These are phyloP conservation scores for Discostella pseudostelligera DNA, from an alignment of 108 stramenopile species.

Conservation along the genomic window DNA sequence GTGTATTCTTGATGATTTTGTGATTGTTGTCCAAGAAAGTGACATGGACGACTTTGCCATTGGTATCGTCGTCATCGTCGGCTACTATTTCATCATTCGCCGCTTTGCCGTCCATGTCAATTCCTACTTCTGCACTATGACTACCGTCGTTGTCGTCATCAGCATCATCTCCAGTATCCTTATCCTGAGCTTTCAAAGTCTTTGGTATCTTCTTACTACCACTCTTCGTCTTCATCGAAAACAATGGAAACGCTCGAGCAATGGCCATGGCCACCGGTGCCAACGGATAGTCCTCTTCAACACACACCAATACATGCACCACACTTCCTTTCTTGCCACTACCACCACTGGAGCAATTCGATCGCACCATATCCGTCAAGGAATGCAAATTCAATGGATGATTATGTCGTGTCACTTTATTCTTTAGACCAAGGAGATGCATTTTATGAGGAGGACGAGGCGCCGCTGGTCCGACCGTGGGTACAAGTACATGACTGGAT, in stretches of 20 bases:
- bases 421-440: conserved; percentile 23
- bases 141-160: conserved; percentile 12
- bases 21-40: conserved; percentile 35
- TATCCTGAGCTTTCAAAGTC: conserved; percentile 1
- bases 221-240: conserved; percentile 46
- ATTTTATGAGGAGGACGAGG: conserved; percentile 45
- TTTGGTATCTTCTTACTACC: neutral
- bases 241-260: conserved; percentile 70
- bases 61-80: conserved; percentile 20
- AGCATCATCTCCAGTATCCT: conserved; percentile 4
- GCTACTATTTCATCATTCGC: conserved; percentile 7
- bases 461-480: conserved; percentile 40
- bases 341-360: neutral
- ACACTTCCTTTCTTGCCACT: neutral
- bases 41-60: conserved; percentile 19
- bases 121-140: neutral
- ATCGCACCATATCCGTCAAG: conserved; percentile 50
- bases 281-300: conserved; percentile 26
- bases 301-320: conserved; percentile 30
- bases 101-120: conserved; percentile 13
- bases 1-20: conserved; percentile 25
- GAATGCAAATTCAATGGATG: conserved; percentile 72
- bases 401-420: conserved; percentile 57
- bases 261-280: conserved; percentile 47
- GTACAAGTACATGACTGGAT: conserved; percentile 24